Conservation (phyloP, 306 rosid species). For the Quercus parvula region DNA sequence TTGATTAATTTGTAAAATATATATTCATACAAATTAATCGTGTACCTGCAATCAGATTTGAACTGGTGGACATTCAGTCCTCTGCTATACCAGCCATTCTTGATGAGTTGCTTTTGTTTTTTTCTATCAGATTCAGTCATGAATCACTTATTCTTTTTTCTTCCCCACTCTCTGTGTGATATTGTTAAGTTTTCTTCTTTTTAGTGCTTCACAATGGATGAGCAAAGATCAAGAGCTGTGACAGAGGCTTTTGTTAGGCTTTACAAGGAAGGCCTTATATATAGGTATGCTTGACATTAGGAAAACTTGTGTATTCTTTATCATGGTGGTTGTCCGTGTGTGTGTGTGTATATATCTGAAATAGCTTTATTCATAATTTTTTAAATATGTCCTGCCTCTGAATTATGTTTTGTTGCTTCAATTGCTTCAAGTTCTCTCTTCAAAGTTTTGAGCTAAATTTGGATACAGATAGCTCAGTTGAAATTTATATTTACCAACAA, state of each 20-base stretch:
- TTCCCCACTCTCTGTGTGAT: neutral
- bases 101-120: neutral
- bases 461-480: neutral
- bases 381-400: slow-evolving; percentile 10
- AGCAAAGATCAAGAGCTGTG: slow-evolving; percentile 77
- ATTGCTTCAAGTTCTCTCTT: neutral
- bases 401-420: neutral
- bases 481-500: neutral
- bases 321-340: neutral
- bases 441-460: neutral
- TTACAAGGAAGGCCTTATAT: slow-evolving; percentile 65
- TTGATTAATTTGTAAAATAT: no score
- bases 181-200: slow-evolving; percentile 2
- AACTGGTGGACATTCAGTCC: no score
- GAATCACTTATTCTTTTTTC: neutral
- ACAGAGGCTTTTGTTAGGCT: slow-evolving; percentile 92
- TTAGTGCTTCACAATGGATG: slow-evolving; percentile 98
- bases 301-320: neutral
- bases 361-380: slow-evolving; percentile 16
- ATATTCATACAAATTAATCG: no score
- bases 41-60: no score
- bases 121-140: neutral
- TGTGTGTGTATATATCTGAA: neutral
- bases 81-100: neutral
- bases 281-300: slow-evolving; percentile 55